A percentile compares a stretch with the other conserved stretches of the same genome.
Conservation (phyloP, 2,329 filamentous ascomycete genomes). For the Pseudogymnoascus sp. region DNA sequence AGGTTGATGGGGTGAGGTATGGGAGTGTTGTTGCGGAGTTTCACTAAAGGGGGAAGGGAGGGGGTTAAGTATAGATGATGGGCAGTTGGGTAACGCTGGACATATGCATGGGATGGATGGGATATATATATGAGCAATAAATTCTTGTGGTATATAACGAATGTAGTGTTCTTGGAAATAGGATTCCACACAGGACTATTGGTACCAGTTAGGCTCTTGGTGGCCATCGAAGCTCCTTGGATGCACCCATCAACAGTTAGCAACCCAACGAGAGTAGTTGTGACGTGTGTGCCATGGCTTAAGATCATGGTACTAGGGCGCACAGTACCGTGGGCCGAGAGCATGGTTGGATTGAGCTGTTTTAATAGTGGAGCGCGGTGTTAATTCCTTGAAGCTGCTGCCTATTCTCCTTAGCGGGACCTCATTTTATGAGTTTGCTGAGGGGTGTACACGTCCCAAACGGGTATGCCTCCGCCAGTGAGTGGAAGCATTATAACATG, state of each 20-base stretch:
- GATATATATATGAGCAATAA: conserved; percentile 1
- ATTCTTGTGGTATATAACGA: not conserved
- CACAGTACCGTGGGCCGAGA: not conserved
- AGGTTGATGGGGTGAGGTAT: conserved; percentile 71
- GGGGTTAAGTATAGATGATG: not conserved
- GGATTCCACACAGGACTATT: not conserved
- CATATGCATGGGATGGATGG: conserved; percentile 1
- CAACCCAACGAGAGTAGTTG: not conserved
- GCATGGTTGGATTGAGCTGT: not conserved
- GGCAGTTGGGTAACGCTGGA: not conserved
- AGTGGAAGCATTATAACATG: not conserved
- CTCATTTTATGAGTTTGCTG: not conserved
- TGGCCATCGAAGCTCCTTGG: not conserved
- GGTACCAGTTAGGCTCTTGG: not conserved
- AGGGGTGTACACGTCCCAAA: not conserved
- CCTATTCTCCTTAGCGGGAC: not conserved
- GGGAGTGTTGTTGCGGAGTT: conserved; percentile 73
- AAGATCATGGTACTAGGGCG: not conserved
- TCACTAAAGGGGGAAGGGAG: conserved; percentile 40
- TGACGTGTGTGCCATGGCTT: not conserved
- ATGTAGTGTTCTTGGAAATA: not conserved
- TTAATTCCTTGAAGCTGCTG: not conserved
- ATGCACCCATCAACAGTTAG: not conserved
- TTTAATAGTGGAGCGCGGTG: not conserved
- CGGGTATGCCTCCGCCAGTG: not conserved